These are phyloP conservation scores for Rubus parviflorus DNA, from an alignment of 306 rosid genomes.

Conservation along the genomic window DNA sequence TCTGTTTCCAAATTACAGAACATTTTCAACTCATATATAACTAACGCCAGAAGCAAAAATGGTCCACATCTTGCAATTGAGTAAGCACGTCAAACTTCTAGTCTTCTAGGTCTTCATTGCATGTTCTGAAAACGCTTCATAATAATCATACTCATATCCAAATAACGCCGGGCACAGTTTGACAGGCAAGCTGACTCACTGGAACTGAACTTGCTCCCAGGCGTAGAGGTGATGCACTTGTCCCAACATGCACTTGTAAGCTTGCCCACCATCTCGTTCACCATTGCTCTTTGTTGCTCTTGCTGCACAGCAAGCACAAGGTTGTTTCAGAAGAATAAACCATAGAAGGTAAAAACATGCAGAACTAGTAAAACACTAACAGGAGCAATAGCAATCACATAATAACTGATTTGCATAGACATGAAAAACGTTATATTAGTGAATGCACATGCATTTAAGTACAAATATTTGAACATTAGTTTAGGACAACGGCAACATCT, in stretches of 20 bases:
- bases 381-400: neutral
- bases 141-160: slow-evolving; percentile 67
- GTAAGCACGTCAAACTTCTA: slow-evolving; percentile 12
- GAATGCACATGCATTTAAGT: neutral
- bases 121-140: slow-evolving; percentile 74
- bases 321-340: neutral
- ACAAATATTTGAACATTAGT: neutral
- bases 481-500: neutral
- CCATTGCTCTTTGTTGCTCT: slow-evolving; percentile 75
- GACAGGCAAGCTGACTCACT: slow-evolving; percentile 69
- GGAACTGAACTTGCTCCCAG: slow-evolving; percentile 88
- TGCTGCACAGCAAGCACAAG: slow-evolving; percentile 45
- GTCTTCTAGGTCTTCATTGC: slow-evolving; percentile 42
- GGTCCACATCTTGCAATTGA: slow-evolving; percentile 10
- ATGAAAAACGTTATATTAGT: neutral
- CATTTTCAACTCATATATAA: slow-evolving; percentile 19
- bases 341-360: neutral
- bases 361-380: neutral
- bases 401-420: neutral
- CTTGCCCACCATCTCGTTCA: slow-evolving; percentile 84
- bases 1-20: slow-evolving; percentile 16
- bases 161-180: slow-evolving; percentile 79
- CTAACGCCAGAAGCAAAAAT: slow-evolving; percentile 5
- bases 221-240: slow-evolving; percentile 79
- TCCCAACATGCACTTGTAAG: slow-evolving; percentile 85